Conservation (phyloP, 176 grass and related monocot species). For the Coix lacrymajobi region DNA sequence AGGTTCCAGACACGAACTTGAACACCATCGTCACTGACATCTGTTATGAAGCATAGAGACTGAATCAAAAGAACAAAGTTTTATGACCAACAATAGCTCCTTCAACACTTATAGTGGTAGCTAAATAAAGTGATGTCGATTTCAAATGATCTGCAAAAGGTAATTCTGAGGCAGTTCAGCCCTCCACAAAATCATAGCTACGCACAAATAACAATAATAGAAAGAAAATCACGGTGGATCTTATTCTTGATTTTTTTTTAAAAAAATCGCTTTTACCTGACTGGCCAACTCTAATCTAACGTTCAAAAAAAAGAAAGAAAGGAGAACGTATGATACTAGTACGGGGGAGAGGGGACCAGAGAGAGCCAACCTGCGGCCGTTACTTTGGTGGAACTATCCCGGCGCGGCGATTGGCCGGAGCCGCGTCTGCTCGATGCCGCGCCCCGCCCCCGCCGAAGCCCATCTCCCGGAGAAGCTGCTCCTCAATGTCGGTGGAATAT, state of each 20-base stretch:
- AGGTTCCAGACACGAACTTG: constrained; percentile 72
- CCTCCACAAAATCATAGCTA: not conserved
- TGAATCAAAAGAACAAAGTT: constrained; percentile 18
- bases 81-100: not conserved
- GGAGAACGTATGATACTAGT: not conserved
- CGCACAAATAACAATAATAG: not conserved
- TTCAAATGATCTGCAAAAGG: not conserved
- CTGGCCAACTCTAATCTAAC: not conserved
- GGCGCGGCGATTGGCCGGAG: not conserved
- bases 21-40: constrained; percentile 25
- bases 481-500: constrained; percentile 55
- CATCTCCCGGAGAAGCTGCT: constrained; percentile 57
- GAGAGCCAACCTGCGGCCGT: constrained; percentile 18
- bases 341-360: not conserved
- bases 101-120: not conserved
- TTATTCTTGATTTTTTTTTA: not conserved
- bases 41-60: constrained; percentile 16
- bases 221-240: not conserved
- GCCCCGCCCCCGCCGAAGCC: constrained; percentile 32
- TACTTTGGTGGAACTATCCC: not conserved
- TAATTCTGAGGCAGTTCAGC: not conserved
- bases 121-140: not conserved
- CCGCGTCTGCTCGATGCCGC: constrained; percentile 18
- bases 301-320: not conserved
- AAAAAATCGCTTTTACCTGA: not conserved